Percentiles rank a stretch among this genome's conserved stretches.
These are phyloP conservation scores for Podaxis sp. DNA, from an alignment of 768 basidiomycete species.

Conservation along the genomic window DNA sequence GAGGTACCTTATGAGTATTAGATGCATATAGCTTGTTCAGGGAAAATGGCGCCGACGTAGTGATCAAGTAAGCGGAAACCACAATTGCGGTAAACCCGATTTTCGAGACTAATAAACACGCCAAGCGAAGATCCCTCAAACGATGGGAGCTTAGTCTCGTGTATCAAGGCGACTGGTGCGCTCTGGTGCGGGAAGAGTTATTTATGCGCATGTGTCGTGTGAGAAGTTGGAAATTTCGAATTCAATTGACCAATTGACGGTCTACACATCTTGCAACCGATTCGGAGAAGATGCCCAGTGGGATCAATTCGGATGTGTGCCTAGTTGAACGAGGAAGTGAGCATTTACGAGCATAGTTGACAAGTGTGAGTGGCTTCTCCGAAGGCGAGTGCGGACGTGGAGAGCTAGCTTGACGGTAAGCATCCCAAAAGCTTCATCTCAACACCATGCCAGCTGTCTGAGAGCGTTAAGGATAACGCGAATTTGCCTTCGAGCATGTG, in stretches of 20 bases:
- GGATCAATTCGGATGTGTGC: background rate
- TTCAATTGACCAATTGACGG: background rate
- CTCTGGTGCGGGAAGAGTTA: background rate
- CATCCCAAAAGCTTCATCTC: slow-evolving; percentile 3
- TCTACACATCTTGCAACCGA: background rate
- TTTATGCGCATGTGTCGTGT: background rate
- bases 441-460: background rate
- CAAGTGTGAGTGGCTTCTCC: background rate
- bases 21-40: slow-evolving; percentile 3
- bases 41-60: background rate
- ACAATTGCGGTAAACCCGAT: background rate
- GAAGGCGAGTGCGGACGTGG: background rate
- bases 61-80: background rate
- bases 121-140: background rate
- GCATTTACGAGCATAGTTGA: slow-evolving; percentile 1
- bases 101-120: background rate
- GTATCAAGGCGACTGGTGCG: no score
- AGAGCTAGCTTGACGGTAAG: slow-evolving; percentile 5
- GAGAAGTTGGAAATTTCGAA: background rate
- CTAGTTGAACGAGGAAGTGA: background rate
- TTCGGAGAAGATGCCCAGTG: background rate
- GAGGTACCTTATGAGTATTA: background rate
- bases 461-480: background rate
- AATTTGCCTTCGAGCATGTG: background rate
- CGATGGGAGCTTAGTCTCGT: background rate